These are phyloP conservation scores for Ascochyta fabae DNA, from an alignment of 2,329 filamentous ascomycete genomes.

Conservation along the genomic window DNA sequence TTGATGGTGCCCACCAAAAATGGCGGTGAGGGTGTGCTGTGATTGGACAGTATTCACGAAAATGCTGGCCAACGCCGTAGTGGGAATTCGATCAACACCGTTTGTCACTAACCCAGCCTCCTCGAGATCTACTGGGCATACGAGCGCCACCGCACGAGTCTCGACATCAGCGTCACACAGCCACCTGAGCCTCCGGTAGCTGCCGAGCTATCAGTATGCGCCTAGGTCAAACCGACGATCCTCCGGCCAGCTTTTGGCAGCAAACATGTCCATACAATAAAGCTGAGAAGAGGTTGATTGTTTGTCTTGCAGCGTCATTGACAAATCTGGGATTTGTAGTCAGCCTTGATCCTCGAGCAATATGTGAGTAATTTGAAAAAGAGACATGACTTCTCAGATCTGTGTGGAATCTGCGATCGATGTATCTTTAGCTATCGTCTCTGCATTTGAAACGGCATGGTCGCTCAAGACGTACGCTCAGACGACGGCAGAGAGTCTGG, in stretches of 20 bases:
- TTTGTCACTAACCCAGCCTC: constrained; percentile 31
- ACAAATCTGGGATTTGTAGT: background rate
- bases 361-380: background rate
- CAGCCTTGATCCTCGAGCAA: background rate
- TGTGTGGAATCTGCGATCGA: background rate
- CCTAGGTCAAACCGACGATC: background rate
- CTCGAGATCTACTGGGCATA: constrained; percentile 19
- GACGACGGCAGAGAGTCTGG: background rate
- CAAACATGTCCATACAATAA: background rate
- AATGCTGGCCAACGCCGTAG: constrained; percentile 34
- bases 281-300: background rate
- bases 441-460: background rate
- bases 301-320: background rate
- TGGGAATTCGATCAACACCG: constrained; percentile 25
- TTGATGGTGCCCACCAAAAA: constrained; percentile 30
- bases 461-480: background rate
- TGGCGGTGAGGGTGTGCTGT: constrained; percentile 42
- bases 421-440: background rate
- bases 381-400: background rate
- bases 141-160: constrained; percentile 13
- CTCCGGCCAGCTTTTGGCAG: background rate
- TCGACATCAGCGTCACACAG: constrained; percentile 18
- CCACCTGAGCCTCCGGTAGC: constrained; percentile 14
- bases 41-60: constrained; percentile 36
- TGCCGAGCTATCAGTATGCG: constrained; percentile 7